Evolutionary conservation across 345 rosid genomes (phyloP).

Genomic region (Hibiscus syriacus): DNA sequence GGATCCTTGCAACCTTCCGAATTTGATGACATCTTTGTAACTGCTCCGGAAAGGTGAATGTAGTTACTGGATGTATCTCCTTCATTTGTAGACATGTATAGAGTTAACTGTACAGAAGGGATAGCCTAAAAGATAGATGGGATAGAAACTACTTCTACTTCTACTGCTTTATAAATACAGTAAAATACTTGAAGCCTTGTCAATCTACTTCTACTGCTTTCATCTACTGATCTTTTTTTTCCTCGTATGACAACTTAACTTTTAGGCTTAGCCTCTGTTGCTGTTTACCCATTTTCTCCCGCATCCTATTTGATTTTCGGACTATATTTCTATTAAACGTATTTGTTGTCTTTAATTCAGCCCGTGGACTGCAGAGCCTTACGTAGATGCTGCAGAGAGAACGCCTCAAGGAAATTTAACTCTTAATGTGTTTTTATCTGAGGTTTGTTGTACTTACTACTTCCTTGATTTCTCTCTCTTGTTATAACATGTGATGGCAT

Average conservation of each 20-base stretch:
- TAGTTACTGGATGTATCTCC: neutral
- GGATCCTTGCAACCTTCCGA: conserved; percentile 57
- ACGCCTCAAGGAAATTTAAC: conserved; percentile 53
- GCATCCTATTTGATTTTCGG: neutral
- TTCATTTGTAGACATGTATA: neutral
- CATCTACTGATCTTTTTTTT: neutral
- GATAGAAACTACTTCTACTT: too few relatives aligned
- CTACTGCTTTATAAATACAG: neutral
- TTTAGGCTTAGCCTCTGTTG: neutral
- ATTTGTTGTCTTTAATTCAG: conserved; percentile 32
- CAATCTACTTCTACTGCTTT: neutral
- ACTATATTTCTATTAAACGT: conserved; percentile 3
- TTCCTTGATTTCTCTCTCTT: neutral
- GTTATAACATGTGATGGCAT: neutral
- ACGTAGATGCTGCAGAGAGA: conserved; percentile 61
- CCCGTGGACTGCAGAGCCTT: conserved; percentile 66
- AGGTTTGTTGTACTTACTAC: conserved; percentile 36
- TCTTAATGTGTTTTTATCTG: conserved; percentile 55
- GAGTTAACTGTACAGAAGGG: too few relatives aligned
- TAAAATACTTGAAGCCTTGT: neutral
- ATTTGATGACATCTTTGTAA: conserved; percentile 61
- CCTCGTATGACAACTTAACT: neutral
- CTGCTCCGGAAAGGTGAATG: conserved; percentile 72
- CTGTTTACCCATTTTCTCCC: neutral
- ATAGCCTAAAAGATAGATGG: too few relatives aligned